These are phyloP conservation scores for Athelia psychrophila DNA, from an alignment of 1,284 basidiomycete genomes.

Conservation along the genomic window DNA sequence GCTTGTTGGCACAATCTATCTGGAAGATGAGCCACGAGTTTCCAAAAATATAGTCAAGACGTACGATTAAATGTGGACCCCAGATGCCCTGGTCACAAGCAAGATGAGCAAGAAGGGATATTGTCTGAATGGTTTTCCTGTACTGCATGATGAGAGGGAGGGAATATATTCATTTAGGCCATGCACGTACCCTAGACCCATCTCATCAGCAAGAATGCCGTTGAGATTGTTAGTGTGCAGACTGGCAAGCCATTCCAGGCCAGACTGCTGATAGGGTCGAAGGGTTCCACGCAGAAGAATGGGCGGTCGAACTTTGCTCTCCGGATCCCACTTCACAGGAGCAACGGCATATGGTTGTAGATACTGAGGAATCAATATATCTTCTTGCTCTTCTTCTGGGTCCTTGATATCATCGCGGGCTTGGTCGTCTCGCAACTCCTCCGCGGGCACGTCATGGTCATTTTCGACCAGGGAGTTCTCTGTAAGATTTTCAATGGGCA, in stretches of 20 bases:
- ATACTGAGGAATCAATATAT: constrained; percentile 47
- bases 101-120: constrained; percentile 87
- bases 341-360: constrained; percentile 66
- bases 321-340: constrained; percentile 60
- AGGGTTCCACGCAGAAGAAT: constrained; percentile 85
- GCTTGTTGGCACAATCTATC: constrained; percentile 86
- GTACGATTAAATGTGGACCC: constrained; percentile 91
- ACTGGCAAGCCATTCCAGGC: constrained; percentile 93
- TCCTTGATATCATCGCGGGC: constrained; percentile 11
- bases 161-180: constrained; percentile 4
- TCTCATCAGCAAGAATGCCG: constrained; percentile 92
- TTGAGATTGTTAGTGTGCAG: constrained; percentile 87
- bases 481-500: constrained; percentile 3
- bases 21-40: background rate
- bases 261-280: constrained; percentile 92
- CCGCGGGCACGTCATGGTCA: background rate
- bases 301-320: constrained; percentile 66
- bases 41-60: constrained; percentile 15
- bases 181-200: constrained; percentile 79
- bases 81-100: constrained; percentile 94
- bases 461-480: background rate
- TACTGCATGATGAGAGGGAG: constrained; percentile 5
- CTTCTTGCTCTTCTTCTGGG: background rate
- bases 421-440: constrained; percentile 10
- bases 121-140: constrained; percentile 98